Percentiles rank a stretch among this genome's conserved stretches.
Evolutionary conservation across 164 flowering plant species (phyloP).

Genomic region (Vitis riparia): DNA sequence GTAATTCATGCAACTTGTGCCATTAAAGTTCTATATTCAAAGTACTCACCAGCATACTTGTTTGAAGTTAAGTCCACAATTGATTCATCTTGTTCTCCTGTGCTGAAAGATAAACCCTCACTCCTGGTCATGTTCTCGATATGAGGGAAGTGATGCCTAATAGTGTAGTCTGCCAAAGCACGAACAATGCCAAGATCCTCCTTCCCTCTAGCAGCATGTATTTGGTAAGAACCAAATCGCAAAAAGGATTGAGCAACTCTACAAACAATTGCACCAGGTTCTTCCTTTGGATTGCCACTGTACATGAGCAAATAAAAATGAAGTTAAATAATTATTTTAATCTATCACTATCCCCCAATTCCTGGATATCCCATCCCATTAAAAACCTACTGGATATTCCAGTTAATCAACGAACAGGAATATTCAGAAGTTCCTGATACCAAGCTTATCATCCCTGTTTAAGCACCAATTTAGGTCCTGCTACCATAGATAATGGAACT

Average conservation of each 20-base stretch:
- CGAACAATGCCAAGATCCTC: slow-evolving; percentile 83
- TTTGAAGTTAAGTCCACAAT: slow-evolving; percentile 94
- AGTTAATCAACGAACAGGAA: neutral
- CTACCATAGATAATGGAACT: too few relatives aligned
- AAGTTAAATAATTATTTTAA: neutral
- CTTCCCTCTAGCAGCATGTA: slow-evolving; percentile 92
- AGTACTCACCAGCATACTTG: slow-evolving; percentile 87
- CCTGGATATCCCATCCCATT: neutral
- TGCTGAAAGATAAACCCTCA: slow-evolving; percentile 76
- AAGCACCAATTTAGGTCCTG: neutral
- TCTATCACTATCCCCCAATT: neutral
- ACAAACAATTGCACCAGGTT: slow-evolving; percentile 98
- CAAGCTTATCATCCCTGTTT: neutral
- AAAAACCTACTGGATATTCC: neutral
- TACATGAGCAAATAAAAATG: slow-evolving; percentile 12
- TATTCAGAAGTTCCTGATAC: neutral
- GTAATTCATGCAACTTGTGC: too few relatives aligned
- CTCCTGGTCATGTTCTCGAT: slow-evolving; percentile 73
- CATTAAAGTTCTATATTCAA: neutral
- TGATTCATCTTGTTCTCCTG: slow-evolving; percentile 62
- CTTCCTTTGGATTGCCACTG: slow-evolving; percentile 99
- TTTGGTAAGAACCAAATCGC: slow-evolving; percentile 96
- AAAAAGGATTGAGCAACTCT: slow-evolving; percentile 94
- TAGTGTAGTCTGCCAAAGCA: slow-evolving; percentile 82
- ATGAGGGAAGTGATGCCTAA: slow-evolving; percentile 85